Evolutionary conservation across 805 yeast species (phyloP).

Genomic region (Cyberlindnera misumaiensis): DNA sequence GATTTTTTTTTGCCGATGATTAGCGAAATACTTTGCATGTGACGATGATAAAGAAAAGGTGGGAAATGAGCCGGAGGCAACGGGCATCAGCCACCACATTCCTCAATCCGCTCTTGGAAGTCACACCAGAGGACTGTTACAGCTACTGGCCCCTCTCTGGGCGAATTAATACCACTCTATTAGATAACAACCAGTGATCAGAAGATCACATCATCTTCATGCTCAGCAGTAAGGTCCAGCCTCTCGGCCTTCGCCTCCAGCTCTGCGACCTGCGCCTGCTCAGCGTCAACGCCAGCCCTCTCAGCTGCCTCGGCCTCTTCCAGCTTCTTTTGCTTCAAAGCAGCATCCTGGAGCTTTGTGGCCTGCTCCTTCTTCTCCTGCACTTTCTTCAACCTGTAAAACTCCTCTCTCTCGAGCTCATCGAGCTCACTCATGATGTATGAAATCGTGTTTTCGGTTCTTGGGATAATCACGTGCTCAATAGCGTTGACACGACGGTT

Average conservation of each 20-base stretch:
- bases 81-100: too few relatives aligned
- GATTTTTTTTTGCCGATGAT: too few relatives aligned
- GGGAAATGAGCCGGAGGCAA: too few relatives aligned
- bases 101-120: too few relatives aligned
- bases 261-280: conserved; percentile 8
- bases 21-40: too few relatives aligned
- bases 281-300: conserved; percentile 4
- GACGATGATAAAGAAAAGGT: too few relatives aligned
- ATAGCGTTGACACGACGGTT: conserved; percentile 98
- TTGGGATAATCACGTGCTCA: conserved; percentile 95
- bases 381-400: conserved; percentile 91
- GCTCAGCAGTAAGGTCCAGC: conserved; percentile 28
- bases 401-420: conserved; percentile 97
- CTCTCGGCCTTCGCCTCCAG: conserved; percentile 14
- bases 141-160: too few relatives aligned
- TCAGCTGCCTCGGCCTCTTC: conserved; percentile 12
- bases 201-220: conserved; percentile 42
- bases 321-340: conserved; percentile 23
- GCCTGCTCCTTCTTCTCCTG: conserved; percentile 25
- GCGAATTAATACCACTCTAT: too few relatives aligned
- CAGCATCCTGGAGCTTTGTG: conserved; percentile 24
- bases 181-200: conserved; percentile 10
- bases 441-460: conserved; percentile 91
- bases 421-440: conserved; percentile 94
- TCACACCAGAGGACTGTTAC: too few relatives aligned